Conservation (phyloP, 495 filamentous ascomycete species). For the Xylaria acuta region DNA sequence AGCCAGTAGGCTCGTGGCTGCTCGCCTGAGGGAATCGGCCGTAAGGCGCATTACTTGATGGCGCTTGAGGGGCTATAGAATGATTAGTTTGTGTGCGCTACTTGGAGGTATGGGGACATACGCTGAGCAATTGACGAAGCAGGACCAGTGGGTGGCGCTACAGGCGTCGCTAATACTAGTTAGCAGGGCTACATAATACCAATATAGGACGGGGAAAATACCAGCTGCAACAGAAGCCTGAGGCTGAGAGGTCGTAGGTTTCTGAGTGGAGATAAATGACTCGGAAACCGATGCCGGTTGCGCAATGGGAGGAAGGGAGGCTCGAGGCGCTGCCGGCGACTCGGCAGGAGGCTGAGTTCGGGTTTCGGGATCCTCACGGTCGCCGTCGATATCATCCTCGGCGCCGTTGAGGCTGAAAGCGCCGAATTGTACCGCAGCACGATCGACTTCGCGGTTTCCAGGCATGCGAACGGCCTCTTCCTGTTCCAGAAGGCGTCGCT, state of each 20-base stretch:
- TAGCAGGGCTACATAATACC: slow-evolving; percentile 33
- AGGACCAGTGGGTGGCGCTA: slow-evolving; percentile 41
- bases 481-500: slow-evolving; percentile 87
- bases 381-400: slow-evolving; percentile 86
- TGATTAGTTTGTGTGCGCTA: slow-evolving; percentile 38
- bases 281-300: slow-evolving; percentile 65
- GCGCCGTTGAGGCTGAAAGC: slow-evolving; percentile 88
- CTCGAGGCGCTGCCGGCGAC: slow-evolving; percentile 87
- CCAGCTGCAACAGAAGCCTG: slow-evolving; percentile 48
- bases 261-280: slow-evolving; percentile 62
- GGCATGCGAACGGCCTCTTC: slow-evolving; percentile 99
- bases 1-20: slow-evolving; percentile 64
- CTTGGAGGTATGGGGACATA: slow-evolving; percentile 38
- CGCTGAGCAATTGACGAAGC: slow-evolving; percentile 40
- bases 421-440: slow-evolving; percentile 95
- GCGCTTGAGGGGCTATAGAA: slow-evolving; percentile 39
- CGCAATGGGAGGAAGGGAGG: slow-evolving; percentile 81
- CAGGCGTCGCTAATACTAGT: slow-evolving; percentile 41
- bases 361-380: slow-evolving; percentile 93
- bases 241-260: slow-evolving; percentile 71
- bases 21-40: slow-evolving; percentile 70
- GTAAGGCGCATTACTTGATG: slow-evolving; percentile 64
- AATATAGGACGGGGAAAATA: slow-evolving; percentile 35
- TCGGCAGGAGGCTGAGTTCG: slow-evolving; percentile 92
- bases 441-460: slow-evolving; percentile 94